phyloP scores from a whole-genome alignment of 352 stramenopile genomes.

The Globisporangium orthogonon region DNA sequence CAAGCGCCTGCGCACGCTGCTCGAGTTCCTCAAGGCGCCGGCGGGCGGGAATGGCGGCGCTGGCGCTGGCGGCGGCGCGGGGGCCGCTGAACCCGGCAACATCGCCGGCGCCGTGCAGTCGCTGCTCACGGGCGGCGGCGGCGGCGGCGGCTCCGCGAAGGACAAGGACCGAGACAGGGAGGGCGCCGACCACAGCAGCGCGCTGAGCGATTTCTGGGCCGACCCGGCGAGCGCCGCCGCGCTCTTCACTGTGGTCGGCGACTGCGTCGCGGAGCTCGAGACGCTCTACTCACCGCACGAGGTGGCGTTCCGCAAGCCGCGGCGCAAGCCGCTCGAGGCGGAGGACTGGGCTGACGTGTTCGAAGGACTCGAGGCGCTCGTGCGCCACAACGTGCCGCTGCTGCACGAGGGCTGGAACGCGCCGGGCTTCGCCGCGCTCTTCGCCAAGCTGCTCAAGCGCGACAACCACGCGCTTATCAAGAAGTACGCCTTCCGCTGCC shows the following conservation, averaged over 20 bases:
- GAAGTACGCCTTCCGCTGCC: conserved; percentile 84
- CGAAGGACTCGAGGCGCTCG: conserved; percentile 75
- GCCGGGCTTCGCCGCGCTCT: conserved; percentile 74
- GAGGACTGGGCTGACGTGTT: conserved; percentile 89
- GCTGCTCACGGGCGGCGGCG: conserved; percentile 32
- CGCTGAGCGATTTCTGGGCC: conserved; percentile 70
- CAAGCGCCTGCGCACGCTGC: conserved; percentile 75
- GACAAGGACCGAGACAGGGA: conserved; percentile 17
- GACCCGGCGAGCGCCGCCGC: conserved; percentile 59
- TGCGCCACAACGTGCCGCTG: conserved; percentile 61
- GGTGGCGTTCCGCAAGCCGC: conserved; percentile 72
- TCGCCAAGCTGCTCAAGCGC: conserved; percentile 77
- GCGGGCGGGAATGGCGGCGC: conserved; percentile 6
- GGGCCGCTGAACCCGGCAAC: conserved; percentile 33
- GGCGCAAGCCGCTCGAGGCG: conserved; percentile 74
- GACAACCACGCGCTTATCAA: conserved; percentile 88
- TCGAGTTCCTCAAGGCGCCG: conserved; percentile 79
- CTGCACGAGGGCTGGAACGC: conserved; percentile 81
- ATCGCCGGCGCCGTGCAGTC: conserved; percentile 69
- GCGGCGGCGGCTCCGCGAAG: conserved; percentile 22
- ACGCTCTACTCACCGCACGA: conserved; percentile 77
- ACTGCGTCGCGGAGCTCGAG: conserved; percentile 82
- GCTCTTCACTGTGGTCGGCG: conserved; percentile 73
- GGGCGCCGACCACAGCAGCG: conserved; percentile 32
- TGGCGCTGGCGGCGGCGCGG: conserved; percentile 7